Evolutionary conservation across 768 basidiomycete species (phyloP).

Genomic region (Rhizopogon vinicolor): DNA sequence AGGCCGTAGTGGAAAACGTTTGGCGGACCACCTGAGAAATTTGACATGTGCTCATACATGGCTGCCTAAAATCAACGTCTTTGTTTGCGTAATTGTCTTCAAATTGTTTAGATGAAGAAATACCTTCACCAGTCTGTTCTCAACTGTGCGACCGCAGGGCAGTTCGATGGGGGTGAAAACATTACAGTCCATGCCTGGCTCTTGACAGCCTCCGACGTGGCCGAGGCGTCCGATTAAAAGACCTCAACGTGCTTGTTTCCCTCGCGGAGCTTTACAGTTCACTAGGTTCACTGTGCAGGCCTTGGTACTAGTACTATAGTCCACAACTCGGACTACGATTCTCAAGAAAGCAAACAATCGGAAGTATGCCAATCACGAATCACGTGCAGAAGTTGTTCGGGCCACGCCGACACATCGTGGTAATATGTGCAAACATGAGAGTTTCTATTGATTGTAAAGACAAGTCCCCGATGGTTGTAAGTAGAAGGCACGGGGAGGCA

Average conservation of each 20-base stretch:
- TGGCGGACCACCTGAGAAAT: constrained; percentile 65
- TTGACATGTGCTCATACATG: constrained; percentile 80
- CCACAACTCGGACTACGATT: too few species aligned
- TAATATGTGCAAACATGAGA: too few species aligned
- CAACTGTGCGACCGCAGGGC: constrained; percentile 30
- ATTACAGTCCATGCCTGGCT: constrained; percentile 10
- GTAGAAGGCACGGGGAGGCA: too few species aligned
- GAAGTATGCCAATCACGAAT: too few species aligned
- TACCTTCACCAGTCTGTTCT: constrained; percentile 55
- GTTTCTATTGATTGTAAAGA: too few species aligned
- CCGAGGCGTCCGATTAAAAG: neutral
- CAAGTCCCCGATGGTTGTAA: too few species aligned
- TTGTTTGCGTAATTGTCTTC: neutral
- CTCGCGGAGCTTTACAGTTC: neutral
- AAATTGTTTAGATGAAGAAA: neutral
- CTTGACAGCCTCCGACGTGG: neutral
- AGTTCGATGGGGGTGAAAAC: constrained; percentile 23
- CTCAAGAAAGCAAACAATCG: too few species aligned
- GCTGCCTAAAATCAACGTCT: constrained; percentile 53
- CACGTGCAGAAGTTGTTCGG: too few species aligned
- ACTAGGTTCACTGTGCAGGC: too few species aligned
- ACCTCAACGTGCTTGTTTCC: neutral
- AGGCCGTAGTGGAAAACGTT: constrained; percentile 57
- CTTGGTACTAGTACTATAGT: too few species aligned
- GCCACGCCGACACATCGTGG: too few species aligned